phyloP scores from a whole-genome alignment of 2,329 filamentous ascomycete species.

The Microcyclospora tardicrescens region DNA sequence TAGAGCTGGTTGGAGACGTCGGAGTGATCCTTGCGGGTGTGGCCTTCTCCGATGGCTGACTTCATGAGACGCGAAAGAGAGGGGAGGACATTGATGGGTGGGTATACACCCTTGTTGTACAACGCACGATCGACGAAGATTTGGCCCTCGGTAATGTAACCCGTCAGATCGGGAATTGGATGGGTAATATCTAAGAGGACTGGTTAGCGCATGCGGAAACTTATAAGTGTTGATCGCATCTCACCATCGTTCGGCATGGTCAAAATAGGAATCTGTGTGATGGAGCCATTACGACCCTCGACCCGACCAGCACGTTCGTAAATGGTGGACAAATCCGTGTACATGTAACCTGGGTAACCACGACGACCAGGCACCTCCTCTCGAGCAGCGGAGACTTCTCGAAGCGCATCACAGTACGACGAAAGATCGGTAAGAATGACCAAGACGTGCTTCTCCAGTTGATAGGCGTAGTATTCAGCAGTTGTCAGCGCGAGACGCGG shows the following conservation, averaged over 20 bases:
- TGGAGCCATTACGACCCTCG: constrained; percentile 89
- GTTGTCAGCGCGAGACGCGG: constrained; percentile 95
- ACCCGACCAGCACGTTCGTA: constrained; percentile 99
- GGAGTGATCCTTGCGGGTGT: constrained; percentile 91
- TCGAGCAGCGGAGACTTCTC: constrained; percentile 93
- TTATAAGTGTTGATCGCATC: constrained; percentile 26
- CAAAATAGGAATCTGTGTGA: constrained; percentile 96
- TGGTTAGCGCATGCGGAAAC: constrained; percentile 59
- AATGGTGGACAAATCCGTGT: constrained; percentile 99
- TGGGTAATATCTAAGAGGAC: constrained; percentile 68
- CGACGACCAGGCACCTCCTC: constrained; percentile 98
- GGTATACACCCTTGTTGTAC: constrained; percentile 94
- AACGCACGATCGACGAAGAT: constrained; percentile 93
- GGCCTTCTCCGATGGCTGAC: constrained; percentile 94
- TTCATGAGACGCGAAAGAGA: constrained; percentile 99
- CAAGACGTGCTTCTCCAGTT: constrained; percentile 98
- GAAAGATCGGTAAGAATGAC: constrained; percentile 97
- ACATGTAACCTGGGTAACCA: constrained; percentile 99
- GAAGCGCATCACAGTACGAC: constrained; percentile 95
- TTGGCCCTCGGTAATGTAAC: constrained; percentile 98
- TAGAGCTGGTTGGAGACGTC: constrained; percentile 99
- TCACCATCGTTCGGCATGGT: constrained; percentile 96
- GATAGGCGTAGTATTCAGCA: constrained; percentile 99
- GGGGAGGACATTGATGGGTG: constrained; percentile 94
- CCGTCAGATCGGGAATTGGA: constrained; percentile 95